Conservation (phyloP, 75 land plant species). For the Ceratopteris richardii region DNA sequence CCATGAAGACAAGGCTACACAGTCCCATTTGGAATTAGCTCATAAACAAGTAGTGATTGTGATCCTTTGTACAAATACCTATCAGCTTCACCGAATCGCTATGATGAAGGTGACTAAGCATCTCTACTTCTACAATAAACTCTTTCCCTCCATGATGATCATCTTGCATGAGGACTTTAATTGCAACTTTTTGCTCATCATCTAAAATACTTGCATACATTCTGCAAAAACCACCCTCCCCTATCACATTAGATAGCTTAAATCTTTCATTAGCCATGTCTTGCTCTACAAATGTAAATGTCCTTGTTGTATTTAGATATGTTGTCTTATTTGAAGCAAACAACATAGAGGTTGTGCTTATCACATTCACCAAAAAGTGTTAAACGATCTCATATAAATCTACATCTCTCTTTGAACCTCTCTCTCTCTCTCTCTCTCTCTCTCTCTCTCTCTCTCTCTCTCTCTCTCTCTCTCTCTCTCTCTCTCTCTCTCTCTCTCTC, state of each 20-base stretch:
- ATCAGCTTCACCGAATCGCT: conserved; percentile 86
- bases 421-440: too few relatives aligned
- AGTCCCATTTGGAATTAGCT: conserved; percentile 86
- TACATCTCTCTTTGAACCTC: too few relatives aligned
- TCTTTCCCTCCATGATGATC: conserved; percentile 75
- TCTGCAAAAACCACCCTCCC: conserved; percentile 94
- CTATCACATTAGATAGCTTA: conserved; percentile 49
- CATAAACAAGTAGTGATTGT: conserved; percentile 73
- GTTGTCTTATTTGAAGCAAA: conserved; percentile 47
- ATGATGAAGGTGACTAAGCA: conserved; percentile 88
- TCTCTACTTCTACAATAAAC: conserved; percentile 86
- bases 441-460: too few relatives aligned
- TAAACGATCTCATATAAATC: too few relatives aligned
- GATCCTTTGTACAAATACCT: conserved; percentile 74
- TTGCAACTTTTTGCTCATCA: conserved; percentile 72
- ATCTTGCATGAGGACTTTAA: conserved; percentile 71
- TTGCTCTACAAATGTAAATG: conserved; percentile 65
- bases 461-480: too few relatives aligned
- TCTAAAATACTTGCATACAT: conserved; percentile 72
- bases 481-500: too few relatives aligned
- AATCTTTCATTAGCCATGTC: conserved; percentile 75
- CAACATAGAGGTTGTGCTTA: conserved; percentile 49
- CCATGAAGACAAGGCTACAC: conserved; percentile 97
- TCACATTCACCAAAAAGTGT: conserved; percentile 39
- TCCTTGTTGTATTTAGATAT: conserved; percentile 56